A percentile compares a stretch with the other conserved stretches of the same genome.
Conservation (phyloP, 2,329 filamentous ascomycete species). For the Gnomoniopsis sp. region DNA sequence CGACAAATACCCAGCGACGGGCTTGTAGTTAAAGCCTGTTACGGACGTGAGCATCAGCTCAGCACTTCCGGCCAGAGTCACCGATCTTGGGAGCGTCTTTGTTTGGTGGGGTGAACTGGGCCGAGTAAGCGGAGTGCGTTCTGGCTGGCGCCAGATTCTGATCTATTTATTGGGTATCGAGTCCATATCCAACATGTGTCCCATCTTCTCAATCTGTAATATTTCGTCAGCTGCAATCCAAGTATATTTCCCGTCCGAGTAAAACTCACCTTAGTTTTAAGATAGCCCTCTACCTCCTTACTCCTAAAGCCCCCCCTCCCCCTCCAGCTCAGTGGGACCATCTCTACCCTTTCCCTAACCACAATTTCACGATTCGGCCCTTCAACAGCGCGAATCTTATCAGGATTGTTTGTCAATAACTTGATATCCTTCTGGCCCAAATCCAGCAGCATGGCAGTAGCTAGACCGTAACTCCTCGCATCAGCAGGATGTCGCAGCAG, state of each 20-base stretch:
- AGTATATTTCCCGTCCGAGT: not conserved
- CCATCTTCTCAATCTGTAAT: slow-evolving; percentile 78
- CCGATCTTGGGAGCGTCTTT: no score
- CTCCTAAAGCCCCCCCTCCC: slow-evolving; percentile 80
- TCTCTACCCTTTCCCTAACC: slow-evolving; percentile 86
- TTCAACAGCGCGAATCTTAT: slow-evolving; percentile 93
- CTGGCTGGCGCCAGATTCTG: not conserved
- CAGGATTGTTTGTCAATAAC: slow-evolving; percentile 92
- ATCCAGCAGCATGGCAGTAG: slow-evolving; percentile 89
- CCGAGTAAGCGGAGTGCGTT: not conserved
- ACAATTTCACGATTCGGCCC: slow-evolving; percentile 83
- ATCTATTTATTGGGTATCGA: slow-evolving; percentile 21
- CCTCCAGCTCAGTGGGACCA: slow-evolving; percentile 94
- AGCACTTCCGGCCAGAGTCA: no score
- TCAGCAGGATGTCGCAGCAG: slow-evolving; percentile 89
- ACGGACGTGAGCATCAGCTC: no score
- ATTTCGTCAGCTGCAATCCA: slow-evolving; percentile 6
- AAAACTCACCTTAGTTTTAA: slow-evolving; percentile 80
- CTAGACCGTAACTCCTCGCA: slow-evolving; percentile 91
- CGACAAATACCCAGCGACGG: no score
- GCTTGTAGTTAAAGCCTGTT: no score
- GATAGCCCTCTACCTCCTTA: slow-evolving; percentile 86
- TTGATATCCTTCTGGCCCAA: slow-evolving; percentile 75
- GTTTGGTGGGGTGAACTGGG: no score
- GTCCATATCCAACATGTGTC: slow-evolving; percentile 68